phyloP scores from a whole-genome alignment of 1,284 basidiomycete genomes.

The Mycosarcoma mackinlayi region DNA sequence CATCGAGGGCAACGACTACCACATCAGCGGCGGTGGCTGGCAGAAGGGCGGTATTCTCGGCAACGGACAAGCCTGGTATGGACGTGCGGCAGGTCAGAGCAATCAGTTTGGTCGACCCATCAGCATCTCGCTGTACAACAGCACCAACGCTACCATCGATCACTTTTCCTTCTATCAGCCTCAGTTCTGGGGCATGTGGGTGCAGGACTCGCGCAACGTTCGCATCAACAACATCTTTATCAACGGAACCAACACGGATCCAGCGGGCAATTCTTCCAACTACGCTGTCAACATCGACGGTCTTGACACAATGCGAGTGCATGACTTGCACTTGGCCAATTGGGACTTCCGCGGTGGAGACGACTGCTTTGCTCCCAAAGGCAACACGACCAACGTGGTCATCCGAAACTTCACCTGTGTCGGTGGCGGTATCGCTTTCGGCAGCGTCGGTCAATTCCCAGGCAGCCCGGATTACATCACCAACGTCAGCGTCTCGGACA shows the following conservation, averaged over 20 bases:
- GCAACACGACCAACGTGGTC: constrained; percentile 9
- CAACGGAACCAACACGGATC: constrained; percentile 11
- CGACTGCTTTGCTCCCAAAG: constrained; percentile 9
- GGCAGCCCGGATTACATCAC: constrained; percentile 10
- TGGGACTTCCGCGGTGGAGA: constrained; percentile 7
- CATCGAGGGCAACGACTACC: constrained; percentile 7
- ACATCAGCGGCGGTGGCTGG: constrained; percentile 6
- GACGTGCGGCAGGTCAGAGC: constrained; percentile 3
- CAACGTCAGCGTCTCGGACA: constrained; percentile 8
- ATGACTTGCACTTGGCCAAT: constrained; percentile 4
- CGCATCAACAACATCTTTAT: constrained; percentile 7
- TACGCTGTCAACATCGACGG: constrained; percentile 6
- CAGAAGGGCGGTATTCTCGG: constrained; percentile 2
- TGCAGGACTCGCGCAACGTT: constrained; percentile 5
- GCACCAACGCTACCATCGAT: constrained; percentile 7
- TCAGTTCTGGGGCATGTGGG: constrained; percentile 8
- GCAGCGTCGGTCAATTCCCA: constrained; percentile 7
- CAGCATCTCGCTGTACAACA: constrained; percentile 6
- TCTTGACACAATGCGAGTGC: constrained; percentile 2
- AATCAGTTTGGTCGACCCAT: constrained; percentile 9
- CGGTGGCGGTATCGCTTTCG: constrained; percentile 8
- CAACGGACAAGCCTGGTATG: constrained; percentile 8
- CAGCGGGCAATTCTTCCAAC: constrained; percentile 4
- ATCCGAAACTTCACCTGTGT: constrained; percentile 5
- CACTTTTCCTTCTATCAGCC: constrained; percentile 11